These are phyloP conservation scores for Myxozyma neglecta DNA, from an alignment of 805 yeast genomes.

Conservation along the genomic window DNA sequence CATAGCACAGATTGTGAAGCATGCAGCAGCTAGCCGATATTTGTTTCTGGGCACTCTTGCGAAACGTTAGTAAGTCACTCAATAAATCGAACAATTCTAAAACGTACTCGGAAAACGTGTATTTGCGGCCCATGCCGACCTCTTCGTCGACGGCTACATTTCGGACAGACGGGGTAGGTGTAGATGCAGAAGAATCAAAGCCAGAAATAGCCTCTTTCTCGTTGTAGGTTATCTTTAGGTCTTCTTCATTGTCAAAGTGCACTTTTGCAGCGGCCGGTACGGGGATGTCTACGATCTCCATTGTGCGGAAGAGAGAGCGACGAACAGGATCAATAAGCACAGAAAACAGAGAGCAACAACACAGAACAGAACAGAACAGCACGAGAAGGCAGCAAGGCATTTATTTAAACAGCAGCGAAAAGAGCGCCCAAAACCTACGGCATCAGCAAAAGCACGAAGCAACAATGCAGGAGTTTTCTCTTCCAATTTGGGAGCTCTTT, in stretches of 20 bases:
- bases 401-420: background rate
- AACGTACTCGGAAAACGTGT: background rate
- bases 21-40: background rate
- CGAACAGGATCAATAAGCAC: too few species aligned
- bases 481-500: too few species aligned
- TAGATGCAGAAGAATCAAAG: background rate
- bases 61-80: background rate
- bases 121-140: background rate
- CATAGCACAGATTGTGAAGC: background rate
- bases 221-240: background rate
- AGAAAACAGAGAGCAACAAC: background rate
- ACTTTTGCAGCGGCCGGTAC: background rate
- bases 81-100: background rate
- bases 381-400: background rate
- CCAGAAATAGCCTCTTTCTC: background rate
- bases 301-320: too few species aligned
- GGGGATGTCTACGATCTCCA: background rate
- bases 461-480: background rate
- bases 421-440: background rate
- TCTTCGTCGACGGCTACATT: background rate
- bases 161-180: background rate
- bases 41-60: background rate
- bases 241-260: background rate
- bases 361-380: background rate
- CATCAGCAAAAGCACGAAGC: background rate